phyloP scores from a whole-genome alignment of 129 eudicot species.

The Flaveria robusta region DNA sequence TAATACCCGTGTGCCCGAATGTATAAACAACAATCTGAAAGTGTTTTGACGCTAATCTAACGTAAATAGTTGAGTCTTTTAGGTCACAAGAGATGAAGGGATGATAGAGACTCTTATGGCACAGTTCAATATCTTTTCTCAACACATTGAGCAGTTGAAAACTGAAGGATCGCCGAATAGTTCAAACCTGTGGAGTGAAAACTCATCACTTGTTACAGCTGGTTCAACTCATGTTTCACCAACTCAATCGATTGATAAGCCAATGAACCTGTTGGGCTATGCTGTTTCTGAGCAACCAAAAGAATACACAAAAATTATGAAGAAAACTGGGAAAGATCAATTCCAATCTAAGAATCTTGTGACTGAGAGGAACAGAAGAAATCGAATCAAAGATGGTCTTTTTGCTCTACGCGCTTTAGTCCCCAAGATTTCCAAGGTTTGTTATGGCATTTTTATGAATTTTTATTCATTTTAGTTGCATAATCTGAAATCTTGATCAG shows the following conservation, averaged over 20 bases:
- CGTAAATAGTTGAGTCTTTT: slow-evolving; percentile 13
- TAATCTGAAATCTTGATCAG: slow-evolving; percentile 38
- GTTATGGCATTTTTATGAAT: not conserved
- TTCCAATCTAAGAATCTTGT: slow-evolving; percentile 69
- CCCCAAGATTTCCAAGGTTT: slow-evolving; percentile 88
- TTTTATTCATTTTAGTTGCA: not conserved
- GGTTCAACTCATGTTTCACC: slow-evolving; percentile 41
- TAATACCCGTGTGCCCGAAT: slow-evolving; percentile 31
- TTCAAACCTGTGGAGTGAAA: slow-evolving; percentile 47
- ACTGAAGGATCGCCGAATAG: slow-evolving; percentile 57
- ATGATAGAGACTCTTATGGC: slow-evolving; percentile 48
- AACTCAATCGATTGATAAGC: slow-evolving; percentile 42
- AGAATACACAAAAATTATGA: slow-evolving; percentile 26
- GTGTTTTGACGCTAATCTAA: not conserved
- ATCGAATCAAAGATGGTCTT: slow-evolving; percentile 65
- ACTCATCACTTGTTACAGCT: slow-evolving; percentile 34
- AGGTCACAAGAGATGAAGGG: slow-evolving; percentile 66
- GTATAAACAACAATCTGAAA: not conserved
- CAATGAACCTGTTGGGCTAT: slow-evolving; percentile 12
- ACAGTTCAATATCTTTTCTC: slow-evolving; percentile 35
- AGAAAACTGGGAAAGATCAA: slow-evolving; percentile 39
- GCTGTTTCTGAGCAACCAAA: slow-evolving; percentile 14
- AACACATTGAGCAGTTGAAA: slow-evolving; percentile 26
- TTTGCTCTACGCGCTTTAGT: slow-evolving; percentile 73
- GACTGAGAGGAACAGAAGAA: slow-evolving; percentile 73